Percentiles rank a stretch among this genome's conserved stretches.
phyloP scores from a whole-genome alignment of 495 filamentous ascomycete genomes.

The Umbilicaria muhlenbergii region DNA sequence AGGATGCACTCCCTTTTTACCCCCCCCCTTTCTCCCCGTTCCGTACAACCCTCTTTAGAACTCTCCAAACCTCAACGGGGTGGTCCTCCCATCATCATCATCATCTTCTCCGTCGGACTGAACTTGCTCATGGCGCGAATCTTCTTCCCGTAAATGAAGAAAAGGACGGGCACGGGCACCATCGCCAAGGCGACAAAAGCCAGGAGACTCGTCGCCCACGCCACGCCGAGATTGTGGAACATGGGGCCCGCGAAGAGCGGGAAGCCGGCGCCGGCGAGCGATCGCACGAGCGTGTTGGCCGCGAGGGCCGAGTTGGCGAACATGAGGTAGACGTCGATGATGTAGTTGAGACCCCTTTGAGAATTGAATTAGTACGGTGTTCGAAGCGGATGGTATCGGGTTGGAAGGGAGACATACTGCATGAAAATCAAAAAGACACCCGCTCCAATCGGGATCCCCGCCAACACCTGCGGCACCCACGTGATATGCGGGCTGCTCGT shows the following conservation, averaged over 20 bases:
- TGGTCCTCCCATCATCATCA: no score
- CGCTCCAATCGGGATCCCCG: slow-evolving; percentile 17
- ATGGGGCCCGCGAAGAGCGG: slow-evolving; percentile 42
- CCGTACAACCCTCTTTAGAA: no score
- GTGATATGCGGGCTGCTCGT: slow-evolving; percentile 18
- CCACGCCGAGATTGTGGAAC: slow-evolving; percentile 38
- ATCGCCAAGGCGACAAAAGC: slow-evolving; percentile 47
- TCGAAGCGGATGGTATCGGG: not conserved
- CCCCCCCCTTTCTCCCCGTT: no score
- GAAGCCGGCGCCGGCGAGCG: slow-evolving; percentile 31
- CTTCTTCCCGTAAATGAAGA: slow-evolving; percentile 51
- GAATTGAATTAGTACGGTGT: not conserved
- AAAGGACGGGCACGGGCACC: slow-evolving; percentile 54
- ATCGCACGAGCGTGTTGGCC: slow-evolving; percentile 30
- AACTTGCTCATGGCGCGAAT: slow-evolving; percentile 39
- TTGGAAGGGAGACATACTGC: slow-evolving; percentile 1
- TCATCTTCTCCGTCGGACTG: slow-evolving; percentile 13
- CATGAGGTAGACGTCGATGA: slow-evolving; percentile 37
- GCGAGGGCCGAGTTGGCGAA: slow-evolving; percentile 32
- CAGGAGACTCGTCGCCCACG: slow-evolving; percentile 42
- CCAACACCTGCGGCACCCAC: slow-evolving; percentile 18
- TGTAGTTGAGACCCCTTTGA: slow-evolving; percentile 27
- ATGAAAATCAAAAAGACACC: slow-evolving; percentile 26
- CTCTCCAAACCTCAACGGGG: no score
- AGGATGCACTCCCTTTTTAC: no score